Base-by-base conservation (phyloP, 306 rosid genomes). In the Echinosophora koreensis region DNA sequence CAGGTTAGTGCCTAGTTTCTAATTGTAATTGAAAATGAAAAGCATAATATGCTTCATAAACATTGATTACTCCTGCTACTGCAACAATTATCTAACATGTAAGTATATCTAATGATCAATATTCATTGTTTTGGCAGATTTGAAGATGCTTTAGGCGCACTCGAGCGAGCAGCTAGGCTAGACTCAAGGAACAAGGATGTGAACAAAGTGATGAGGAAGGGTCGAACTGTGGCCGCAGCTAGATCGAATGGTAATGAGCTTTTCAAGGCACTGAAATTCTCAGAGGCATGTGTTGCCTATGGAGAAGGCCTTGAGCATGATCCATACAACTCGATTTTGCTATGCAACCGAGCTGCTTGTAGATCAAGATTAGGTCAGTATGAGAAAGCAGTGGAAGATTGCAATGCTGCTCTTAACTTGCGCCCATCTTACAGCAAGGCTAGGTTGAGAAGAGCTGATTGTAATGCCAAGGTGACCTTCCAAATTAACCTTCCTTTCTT, bases 281-380 rank as follows among this genome's bases (percentile, higher is more conserved):
- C 86, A 1, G 97, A 93, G 86, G 97, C 93, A 5, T 82, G 88
- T 57, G 79, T 47, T 70, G 96, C 96, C 10, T 90, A 93, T 32
- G 89, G 85, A 66, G 88, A 88, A 44, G 97, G 97, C 57, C 89
- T 93, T 15, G 90, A 88, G 54, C 78, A 83, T 41, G 97, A 93
- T 42, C 96, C 94, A 0, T 82, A 72, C 77, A 90, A 89, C 83
- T 78, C 96, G 1, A 84, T 93, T 55, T 76, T 93, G 83, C 38
- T 90, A 22, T 90, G 94, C 82, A 93, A 93, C 71, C 81, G 97
- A 41, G 97, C 96, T n/a, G 90, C 97, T 9, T 90, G 93, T 68
- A 74, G 86, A 62, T 83, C 91, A 41, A 93, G 89, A 75, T 81
- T 89, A 32, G 94, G 91, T 22, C 92, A 83, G 32, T 70, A 80